Evolutionary conservation across 148 eudicot species (phyloP).

Genomic region (Rhododendron henanense): DNA sequence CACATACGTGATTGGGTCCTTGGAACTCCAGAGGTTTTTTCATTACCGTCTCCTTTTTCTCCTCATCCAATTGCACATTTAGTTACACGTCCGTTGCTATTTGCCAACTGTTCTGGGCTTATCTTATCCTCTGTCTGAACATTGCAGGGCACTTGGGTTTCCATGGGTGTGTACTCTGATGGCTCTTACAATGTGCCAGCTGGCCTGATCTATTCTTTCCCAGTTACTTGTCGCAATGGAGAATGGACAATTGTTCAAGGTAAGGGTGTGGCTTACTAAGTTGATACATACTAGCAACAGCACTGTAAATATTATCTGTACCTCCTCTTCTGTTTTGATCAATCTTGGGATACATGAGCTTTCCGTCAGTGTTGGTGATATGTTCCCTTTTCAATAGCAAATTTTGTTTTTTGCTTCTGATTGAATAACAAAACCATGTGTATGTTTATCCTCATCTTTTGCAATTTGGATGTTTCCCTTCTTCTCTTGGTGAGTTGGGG

Average conservation of each 20-base stretch:
- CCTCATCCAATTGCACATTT: not conserved
- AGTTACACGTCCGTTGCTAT: not conserved
- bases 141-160: conserved; percentile 88
- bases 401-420: not conserved
- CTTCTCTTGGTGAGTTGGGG: not conserved
- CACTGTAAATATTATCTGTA: not conserved
- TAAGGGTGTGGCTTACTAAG: conserved; percentile 17
- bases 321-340: not conserved
- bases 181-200: conserved; percentile 94
- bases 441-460: not conserved
- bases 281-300: not conserved
- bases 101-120: not conserved
- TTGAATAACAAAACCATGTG: not conserved
- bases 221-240: conserved; percentile 80
- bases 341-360: not conserved
- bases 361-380: not conserved
- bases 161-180: conserved; percentile 98
- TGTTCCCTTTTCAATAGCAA: not conserved
- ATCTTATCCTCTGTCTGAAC: not conserved
- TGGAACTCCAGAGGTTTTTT: conserved; percentile 93
- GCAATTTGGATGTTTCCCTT: not conserved
- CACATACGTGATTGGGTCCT: conserved; percentile 98
- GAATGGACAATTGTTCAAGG: conserved; percentile 95
- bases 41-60: not conserved
- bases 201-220: conserved; percentile 93